These are phyloP conservation scores for Alternaria sp. DNA, from an alignment of 2,329 filamentous ascomycete genomes.

Conservation along the genomic window DNA sequence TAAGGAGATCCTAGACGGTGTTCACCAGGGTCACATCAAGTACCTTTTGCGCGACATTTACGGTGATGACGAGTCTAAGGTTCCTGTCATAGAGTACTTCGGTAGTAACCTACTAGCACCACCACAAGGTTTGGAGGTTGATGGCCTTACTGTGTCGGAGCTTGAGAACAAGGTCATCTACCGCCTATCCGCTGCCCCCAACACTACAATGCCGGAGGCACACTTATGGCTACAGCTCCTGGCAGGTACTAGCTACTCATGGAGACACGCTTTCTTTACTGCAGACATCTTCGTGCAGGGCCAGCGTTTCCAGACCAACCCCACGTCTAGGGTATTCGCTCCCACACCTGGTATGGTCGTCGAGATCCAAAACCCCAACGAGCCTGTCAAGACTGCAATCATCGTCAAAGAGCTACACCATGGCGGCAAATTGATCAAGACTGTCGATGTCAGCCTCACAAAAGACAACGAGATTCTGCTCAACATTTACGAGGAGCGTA, in stretches of 20 bases:
- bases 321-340: constrained; percentile 88
- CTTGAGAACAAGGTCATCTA: constrained; percentile 83
- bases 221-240: constrained; percentile 89
- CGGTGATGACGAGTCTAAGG: constrained; percentile 71
- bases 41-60: constrained; percentile 83
- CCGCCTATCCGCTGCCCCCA: constrained; percentile 78
- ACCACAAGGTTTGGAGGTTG: constrained; percentile 73
- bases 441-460: constrained; percentile 81
- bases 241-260: constrained; percentile 84
- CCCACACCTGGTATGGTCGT: constrained; percentile 87
- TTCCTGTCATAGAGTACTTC: constrained; percentile 93
- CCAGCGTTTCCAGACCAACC: constrained; percentile 96
- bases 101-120: constrained; percentile 82
- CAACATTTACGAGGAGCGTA: constrained; percentile 92
- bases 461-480: constrained; percentile 82
- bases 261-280: constrained; percentile 93
- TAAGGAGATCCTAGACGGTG: constrained; percentile 89
- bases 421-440: constrained; percentile 85
- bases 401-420: constrained; percentile 85
- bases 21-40: constrained; percentile 88
- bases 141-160: constrained; percentile 84
- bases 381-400: constrained; percentile 84
- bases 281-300: constrained; percentile 94
- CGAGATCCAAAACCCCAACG: constrained; percentile 82
- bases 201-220: constrained; percentile 75